Evolutionary conservation across 306 rosid species (phyloP).

Genomic region (Carpinus fangiana): DNA sequence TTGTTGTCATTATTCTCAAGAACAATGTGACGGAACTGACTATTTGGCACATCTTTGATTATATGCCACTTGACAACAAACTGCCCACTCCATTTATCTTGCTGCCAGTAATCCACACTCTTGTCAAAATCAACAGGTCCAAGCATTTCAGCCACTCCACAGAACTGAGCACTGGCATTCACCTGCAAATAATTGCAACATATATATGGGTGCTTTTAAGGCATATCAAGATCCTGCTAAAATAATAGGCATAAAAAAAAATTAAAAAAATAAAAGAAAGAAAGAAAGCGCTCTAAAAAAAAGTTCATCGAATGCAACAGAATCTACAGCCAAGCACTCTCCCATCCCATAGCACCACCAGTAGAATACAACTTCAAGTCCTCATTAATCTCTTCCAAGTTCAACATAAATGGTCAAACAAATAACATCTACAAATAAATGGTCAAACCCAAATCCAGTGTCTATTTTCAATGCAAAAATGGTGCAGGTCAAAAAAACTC

Average conservation of each 20-base stretch:
- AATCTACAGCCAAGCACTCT: conserved; percentile 22
- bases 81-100: conserved; percentile 93
- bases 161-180: conserved; percentile 92
- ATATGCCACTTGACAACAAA: conserved; percentile 87
- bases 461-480: background rate
- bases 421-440: background rate
- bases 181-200: conserved; percentile 47
- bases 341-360: conserved; percentile 18
- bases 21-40: conserved; percentile 83
- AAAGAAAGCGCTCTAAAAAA: background rate
- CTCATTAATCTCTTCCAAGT: conserved; percentile 5
- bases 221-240: conserved; percentile 20
- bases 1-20: conserved; percentile 89
- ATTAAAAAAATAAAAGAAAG: background rate
- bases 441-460: background rate
- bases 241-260: background rate
- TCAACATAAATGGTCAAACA: background rate
- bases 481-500: background rate
- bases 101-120: conserved; percentile 88
- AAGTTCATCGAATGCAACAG: background rate
- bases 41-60: conserved; percentile 81
- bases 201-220: conserved; percentile 3
- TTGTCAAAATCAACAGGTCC: conserved; percentile 91
- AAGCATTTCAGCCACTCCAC: conserved; percentile 92
- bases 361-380: conserved; percentile 17